These are phyloP conservation scores for Fusarium sp. DNA, from an alignment of 2,329 filamentous ascomycete genomes.

Conservation along the genomic window DNA sequence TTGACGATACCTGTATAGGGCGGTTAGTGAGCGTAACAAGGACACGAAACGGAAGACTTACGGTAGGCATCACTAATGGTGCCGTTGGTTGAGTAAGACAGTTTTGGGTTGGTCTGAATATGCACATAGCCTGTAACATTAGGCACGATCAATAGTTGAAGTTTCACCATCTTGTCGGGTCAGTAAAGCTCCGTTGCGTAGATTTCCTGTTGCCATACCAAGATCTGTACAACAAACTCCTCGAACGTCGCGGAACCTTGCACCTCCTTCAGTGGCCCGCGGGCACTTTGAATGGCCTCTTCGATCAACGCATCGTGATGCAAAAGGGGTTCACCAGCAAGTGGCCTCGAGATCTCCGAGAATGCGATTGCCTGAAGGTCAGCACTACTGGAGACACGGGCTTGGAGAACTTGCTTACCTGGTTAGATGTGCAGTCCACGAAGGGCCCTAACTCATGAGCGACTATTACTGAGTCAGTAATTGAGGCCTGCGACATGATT, in stretches of 20 bases:
- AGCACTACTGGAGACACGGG: background rate
- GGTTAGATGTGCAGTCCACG: slow-evolving; percentile 49
- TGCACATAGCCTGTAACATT: slow-evolving; percentile 62
- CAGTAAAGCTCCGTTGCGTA: background rate
- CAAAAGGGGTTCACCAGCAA: slow-evolving; percentile 26
- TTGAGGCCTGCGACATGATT: background rate
- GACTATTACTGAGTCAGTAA: slow-evolving; percentile 36
- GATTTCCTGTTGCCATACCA: slow-evolving; percentile 47
- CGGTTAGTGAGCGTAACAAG: background rate
- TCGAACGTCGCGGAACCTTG: slow-evolving; percentile 42
- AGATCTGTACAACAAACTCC: slow-evolving; percentile 64
- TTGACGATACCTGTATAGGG: slow-evolving; percentile 54
- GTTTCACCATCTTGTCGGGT: slow-evolving; percentile 59
- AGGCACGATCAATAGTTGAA: slow-evolving; percentile 60
- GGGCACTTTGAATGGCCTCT: slow-evolving; percentile 39
- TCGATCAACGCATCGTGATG: slow-evolving; percentile 43
- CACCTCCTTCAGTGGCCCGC: slow-evolving; percentile 16
- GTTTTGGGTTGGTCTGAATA: slow-evolving; percentile 67
- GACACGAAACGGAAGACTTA: slow-evolving; percentile 40
- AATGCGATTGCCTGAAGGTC: slow-evolving; percentile 46
- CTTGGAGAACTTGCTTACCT: slow-evolving; percentile 23
- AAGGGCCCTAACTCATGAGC: slow-evolving; percentile 45
- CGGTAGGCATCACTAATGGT: slow-evolving; percentile 60
- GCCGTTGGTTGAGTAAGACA: slow-evolving; percentile 58
- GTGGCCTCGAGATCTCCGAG: slow-evolving; percentile 42